phyloP scores from a whole-genome alignment of 371 early-diverging fungal genomes.

The Blakeslea trispora region DNA sequence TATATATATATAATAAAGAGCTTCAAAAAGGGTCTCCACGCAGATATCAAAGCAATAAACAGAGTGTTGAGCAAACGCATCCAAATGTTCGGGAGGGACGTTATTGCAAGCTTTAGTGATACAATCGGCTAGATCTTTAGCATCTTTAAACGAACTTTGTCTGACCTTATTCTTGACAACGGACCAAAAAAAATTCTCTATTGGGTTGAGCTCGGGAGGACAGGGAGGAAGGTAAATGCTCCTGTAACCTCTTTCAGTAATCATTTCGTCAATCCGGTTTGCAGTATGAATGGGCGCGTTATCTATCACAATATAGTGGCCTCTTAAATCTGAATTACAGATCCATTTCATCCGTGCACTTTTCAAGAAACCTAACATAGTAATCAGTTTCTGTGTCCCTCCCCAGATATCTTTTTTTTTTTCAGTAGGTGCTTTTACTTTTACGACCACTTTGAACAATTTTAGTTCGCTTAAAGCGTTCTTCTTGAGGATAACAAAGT shows the following conservation, averaged over 20 bases:
- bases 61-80: conserved; percentile 19
- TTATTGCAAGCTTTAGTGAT: conserved; percentile 16
- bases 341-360: not conserved
- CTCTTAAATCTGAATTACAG: conserved; percentile 10
- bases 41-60: conserved; percentile 14
- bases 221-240: conserved; percentile 8
- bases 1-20: too few species aligned
- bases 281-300: conserved; percentile 18
- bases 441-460: too few species aligned
- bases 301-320: conserved; percentile 18
- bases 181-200: not conserved
- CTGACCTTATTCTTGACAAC: conserved; percentile 9
- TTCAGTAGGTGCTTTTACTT: not conserved
- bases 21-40: not conserved
- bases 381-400: conserved; percentile 11
- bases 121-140: conserved; percentile 3
- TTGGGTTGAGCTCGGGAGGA: conserved; percentile 9
- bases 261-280: conserved; percentile 6
- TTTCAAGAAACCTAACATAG: conserved; percentile 12
- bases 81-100: conserved; percentile 17
- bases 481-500: conserved; percentile 18
- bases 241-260: conserved; percentile 1
- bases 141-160: conserved; percentile 9
- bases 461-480: conserved; percentile 15
- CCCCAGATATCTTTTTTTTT: conserved; percentile 1